These are phyloP conservation scores for Penicillium nucicola DNA, from an alignment of 495 filamentous ascomycete species.

Conservation along the genomic window DNA sequence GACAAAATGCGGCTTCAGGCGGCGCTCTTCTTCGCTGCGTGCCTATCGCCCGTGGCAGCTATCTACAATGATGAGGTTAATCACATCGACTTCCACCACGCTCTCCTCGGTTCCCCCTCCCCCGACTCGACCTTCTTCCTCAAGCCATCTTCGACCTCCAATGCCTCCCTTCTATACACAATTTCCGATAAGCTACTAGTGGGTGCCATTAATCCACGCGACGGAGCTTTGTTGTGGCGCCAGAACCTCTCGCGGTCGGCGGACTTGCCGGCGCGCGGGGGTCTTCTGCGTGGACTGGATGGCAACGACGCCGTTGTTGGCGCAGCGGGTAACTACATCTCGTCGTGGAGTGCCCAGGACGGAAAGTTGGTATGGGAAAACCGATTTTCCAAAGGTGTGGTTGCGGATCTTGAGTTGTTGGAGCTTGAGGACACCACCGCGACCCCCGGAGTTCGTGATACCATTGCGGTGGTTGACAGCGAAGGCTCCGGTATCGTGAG, in stretches of 20 bases:
- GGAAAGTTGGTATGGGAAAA: constrained; percentile 75
- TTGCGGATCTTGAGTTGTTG: constrained; percentile 77
- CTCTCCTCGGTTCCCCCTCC: constrained; percentile 79
- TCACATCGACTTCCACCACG: constrained; percentile 89
- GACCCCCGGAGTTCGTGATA: constrained; percentile 55
- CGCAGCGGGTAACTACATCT: constrained; percentile 62
- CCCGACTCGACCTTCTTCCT: constrained; percentile 91
- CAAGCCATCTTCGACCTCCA: constrained; percentile 71
- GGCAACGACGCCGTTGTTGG: constrained; percentile 70
- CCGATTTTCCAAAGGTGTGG: constrained; percentile 49
- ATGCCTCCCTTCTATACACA: constrained; percentile 88
- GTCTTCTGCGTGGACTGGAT: constrained; percentile 68
- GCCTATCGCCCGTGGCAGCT: constrained; percentile 47
- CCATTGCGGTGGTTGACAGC: constrained; percentile 62
- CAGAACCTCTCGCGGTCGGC: constrained; percentile 56
- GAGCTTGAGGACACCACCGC: constrained; percentile 59
- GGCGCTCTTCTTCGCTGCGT: constrained; percentile 40
- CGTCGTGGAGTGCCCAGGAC: constrained; percentile 79
- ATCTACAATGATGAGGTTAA: constrained; percentile 90
- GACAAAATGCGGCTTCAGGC: constrained; percentile 47
- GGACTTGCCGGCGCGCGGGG: constrained; percentile 31
- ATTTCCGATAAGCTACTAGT: constrained; percentile 76
- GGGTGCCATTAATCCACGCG: constrained; percentile 85
- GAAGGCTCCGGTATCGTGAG: constrained; percentile 54
- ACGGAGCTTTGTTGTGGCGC: constrained; percentile 82